A percentile compares a stretch with the other conserved stretches of the same genome.
Evolutionary conservation across 257 asterid species (phyloP).

Genomic region (Jaltomata sinuosa): DNA sequence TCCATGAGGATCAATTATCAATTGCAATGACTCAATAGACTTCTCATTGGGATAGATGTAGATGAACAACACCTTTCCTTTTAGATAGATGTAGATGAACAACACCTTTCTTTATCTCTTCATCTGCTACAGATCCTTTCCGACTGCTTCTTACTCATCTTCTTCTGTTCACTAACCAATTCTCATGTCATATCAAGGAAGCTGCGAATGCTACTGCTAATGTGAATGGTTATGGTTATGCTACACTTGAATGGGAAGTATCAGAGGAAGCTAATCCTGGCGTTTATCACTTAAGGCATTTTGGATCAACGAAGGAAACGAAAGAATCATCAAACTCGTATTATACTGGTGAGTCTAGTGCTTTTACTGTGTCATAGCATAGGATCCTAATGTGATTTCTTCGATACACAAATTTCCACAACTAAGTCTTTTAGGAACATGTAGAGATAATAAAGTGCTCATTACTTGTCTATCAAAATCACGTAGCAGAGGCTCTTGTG

Average conservation of each 20-base stretch:
- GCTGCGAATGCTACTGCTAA: neutral
- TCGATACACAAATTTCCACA: too few species aligned
- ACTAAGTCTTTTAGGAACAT: too few species aligned
- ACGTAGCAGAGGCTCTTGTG: too few species aligned
- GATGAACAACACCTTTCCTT: neutral
- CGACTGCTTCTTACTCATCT: neutral
- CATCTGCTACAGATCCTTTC: neutral
- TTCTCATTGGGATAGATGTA: neutral
- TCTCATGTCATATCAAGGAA: too few species aligned
- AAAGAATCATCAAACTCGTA: slow-evolving; percentile 21
- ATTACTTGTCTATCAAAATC: too few species aligned
- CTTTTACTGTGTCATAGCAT: slow-evolving; percentile 15
- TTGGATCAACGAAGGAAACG: slow-evolving; percentile 30
- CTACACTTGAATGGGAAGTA: slow-evolving; percentile 49
- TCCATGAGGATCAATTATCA: neutral
- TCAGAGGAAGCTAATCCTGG: slow-evolving; percentile 22
- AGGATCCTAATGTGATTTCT: too few species aligned
- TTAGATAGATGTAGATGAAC: neutral
- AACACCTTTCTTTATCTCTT: neutral
- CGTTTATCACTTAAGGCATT: slow-evolving; percentile 32
- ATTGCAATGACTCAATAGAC: neutral
- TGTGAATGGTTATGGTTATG: slow-evolving; percentile 17
- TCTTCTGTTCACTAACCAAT: neutral
- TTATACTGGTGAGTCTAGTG: slow-evolving; percentile 43
- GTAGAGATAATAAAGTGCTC: too few species aligned